These are phyloP conservation scores for Arabidopsis suecica DNA, from an alignment of 345 rosid species.

Conservation along the genomic window DNA sequence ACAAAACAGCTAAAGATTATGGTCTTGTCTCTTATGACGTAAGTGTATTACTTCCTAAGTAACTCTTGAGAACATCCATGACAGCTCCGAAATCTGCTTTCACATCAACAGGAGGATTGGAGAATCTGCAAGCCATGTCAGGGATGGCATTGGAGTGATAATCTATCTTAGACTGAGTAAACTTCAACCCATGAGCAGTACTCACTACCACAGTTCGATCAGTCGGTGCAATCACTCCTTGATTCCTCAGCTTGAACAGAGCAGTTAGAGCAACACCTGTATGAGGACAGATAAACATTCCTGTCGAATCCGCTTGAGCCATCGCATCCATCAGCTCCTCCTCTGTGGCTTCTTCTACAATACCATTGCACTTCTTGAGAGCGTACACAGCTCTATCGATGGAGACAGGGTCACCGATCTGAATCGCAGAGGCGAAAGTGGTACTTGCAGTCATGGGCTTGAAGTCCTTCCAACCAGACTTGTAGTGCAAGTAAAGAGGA, in stretches of 20 bases:
- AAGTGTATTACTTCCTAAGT: slow-evolving; percentile 54
- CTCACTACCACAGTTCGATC: slow-evolving; percentile 89
- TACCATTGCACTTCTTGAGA: slow-evolving; percentile 70
- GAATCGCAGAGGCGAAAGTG: slow-evolving; percentile 93
- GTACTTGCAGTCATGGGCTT: slow-evolving; percentile 69
- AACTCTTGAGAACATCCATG: slow-evolving; percentile 78
- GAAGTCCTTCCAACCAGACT: slow-evolving; percentile 80
- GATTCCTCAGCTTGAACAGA: slow-evolving; percentile 73
- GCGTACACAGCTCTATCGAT: slow-evolving; percentile 91
- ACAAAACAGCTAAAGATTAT: slow-evolving; percentile 2
- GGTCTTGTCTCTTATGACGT: slow-evolving; percentile 40
- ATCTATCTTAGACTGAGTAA: slow-evolving; percentile 81
- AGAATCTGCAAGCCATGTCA: slow-evolving; percentile 79
- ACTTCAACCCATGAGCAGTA: slow-evolving; percentile 94
- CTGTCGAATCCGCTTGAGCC: slow-evolving; percentile 93
- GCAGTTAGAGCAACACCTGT: slow-evolving; percentile 93
- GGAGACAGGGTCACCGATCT: slow-evolving; percentile 93
- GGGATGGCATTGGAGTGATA: slow-evolving; percentile 76
- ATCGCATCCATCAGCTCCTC: slow-evolving; percentile 95
- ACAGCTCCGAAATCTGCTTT: slow-evolving; percentile 84
- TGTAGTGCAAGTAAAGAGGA: slow-evolving; percentile 80
- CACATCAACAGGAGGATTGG: slow-evolving; percentile 80
- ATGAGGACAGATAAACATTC: slow-evolving; percentile 95
- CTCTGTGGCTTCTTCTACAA: slow-evolving; percentile 89
- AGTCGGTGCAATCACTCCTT: slow-evolving; percentile 68